phyloP scores from a whole-genome alignment of 2,329 filamentous ascomycete genomes.

The Claviceps monticola region DNA sequence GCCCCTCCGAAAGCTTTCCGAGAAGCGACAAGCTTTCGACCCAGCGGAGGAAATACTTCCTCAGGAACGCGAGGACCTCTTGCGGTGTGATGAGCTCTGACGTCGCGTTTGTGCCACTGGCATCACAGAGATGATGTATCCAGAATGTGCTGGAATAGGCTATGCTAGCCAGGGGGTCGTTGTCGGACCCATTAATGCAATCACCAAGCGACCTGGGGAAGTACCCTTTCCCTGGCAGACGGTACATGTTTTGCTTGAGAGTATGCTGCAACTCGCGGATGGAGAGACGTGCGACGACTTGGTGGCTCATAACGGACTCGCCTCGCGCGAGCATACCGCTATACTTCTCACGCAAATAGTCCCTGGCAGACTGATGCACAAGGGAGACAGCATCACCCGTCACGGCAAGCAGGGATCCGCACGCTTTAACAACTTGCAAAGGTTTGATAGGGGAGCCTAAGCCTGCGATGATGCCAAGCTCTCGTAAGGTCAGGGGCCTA shows the following conservation, averaged over 20 bases:
- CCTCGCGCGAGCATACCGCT: slow-evolving; percentile 15
- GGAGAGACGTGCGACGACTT: slow-evolving; percentile 21
- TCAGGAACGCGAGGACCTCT: slow-evolving; percentile 8
- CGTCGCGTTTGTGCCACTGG: neutral
- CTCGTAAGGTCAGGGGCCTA: slow-evolving; percentile 20
- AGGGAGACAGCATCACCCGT: slow-evolving; percentile 19
- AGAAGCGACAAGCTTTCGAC: slow-evolving; percentile 9
- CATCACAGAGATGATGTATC: slow-evolving; percentile 18
- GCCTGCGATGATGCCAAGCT: slow-evolving; percentile 17
- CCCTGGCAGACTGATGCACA: slow-evolving; percentile 30
- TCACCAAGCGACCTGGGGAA: slow-evolving; percentile 11
- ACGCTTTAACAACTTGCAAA: slow-evolving; percentile 16
- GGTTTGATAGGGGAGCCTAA: slow-evolving; percentile 7
- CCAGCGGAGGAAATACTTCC: slow-evolving; percentile 9
- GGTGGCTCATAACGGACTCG: slow-evolving; percentile 14
- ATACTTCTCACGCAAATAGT: slow-evolving; percentile 18
- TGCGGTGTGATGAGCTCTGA: slow-evolving; percentile 10
- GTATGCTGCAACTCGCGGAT: slow-evolving; percentile 16
- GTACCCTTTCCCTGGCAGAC: slow-evolving; percentile 11
- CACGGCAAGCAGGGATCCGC: slow-evolving; percentile 24
- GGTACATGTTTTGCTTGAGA: slow-evolving; percentile 23
- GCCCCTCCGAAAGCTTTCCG: slow-evolving; percentile 4
- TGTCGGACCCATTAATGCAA: slow-evolving; percentile 4
- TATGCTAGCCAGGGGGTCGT: slow-evolving; percentile 9
- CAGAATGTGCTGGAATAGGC: slow-evolving; percentile 19